Evolutionary conservation across 192 early-diverging fungal species (phyloP).

Genomic region (Physocladia obscura): DNA sequence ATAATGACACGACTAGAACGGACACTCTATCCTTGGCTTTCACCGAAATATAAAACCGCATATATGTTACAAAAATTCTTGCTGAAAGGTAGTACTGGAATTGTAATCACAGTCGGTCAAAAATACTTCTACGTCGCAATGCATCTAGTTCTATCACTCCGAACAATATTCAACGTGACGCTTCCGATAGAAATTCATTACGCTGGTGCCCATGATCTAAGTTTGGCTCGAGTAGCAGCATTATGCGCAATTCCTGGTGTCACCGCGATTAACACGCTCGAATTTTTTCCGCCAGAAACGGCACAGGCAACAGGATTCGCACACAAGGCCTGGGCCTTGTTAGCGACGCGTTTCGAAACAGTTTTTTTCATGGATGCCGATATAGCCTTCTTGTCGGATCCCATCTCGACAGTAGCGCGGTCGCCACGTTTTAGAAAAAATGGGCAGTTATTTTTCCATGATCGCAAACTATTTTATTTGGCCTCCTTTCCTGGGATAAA

Average conservation of each 20-base stretch:
- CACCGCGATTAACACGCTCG: neutral
- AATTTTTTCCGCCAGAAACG: neutral
- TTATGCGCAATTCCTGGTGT: neutral
- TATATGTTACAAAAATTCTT: neutral
- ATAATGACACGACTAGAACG: neutral
- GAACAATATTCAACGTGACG: neutral
- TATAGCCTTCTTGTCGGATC: neutral
- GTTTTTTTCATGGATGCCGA: constrained; percentile 18
- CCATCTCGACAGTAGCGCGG: neutral
- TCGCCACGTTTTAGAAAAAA: neutral
- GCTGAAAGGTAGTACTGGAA: neutral
- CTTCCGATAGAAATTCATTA: constrained; percentile 5
- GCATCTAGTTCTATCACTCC: constrained; percentile 7
- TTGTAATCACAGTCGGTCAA: constrained; percentile 11
- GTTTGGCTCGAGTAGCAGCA: neutral
- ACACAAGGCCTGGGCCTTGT: neutral
- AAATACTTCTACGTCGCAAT: neutral
- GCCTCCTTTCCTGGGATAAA: neutral
- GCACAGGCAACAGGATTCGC: neutral
- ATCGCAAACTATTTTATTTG: neutral
- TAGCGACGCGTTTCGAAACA: constrained; percentile 1
- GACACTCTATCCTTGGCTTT: neutral
- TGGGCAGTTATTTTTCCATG: constrained; percentile 11
- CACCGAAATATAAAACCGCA: too few relatives aligned
- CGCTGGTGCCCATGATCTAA: neutral